phyloP scores from a whole-genome alignment of 208 protist genomes.

The Wallacemonas sp. region DNA sequence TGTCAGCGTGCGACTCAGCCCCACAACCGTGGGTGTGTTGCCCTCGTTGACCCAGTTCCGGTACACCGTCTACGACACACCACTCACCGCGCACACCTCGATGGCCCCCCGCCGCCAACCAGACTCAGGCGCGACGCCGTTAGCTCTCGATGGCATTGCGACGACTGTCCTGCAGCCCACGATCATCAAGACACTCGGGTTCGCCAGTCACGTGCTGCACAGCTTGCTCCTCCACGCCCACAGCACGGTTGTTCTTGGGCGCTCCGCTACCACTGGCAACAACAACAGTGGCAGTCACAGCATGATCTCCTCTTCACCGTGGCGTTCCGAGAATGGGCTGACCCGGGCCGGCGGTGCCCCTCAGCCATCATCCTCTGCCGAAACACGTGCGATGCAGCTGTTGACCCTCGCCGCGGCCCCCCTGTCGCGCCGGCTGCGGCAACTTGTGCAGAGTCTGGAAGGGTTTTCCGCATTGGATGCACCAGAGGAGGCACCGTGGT shows the following conservation, averaged over 20 bases:
- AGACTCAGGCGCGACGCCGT: not conserved
- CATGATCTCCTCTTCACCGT: not conserved
- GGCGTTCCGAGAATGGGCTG: not conserved
- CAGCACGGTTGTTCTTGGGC: not conserved
- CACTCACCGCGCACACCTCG: not conserved
- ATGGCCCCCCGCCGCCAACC: not conserved
- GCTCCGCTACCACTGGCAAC: not conserved
- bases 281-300: not conserved
- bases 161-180: too few relatives aligned
- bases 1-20: not conserved
- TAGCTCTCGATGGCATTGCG: too few relatives aligned
- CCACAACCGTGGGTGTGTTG: not conserved
- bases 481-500: not conserved
- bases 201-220: constrained; percentile 40
- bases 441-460: constrained; percentile 33
- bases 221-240: constrained; percentile 32
- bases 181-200: constrained; percentile 31
- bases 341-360: not conserved
- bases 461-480: constrained; percentile 4
- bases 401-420: constrained; percentile 23
- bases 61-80: not conserved
- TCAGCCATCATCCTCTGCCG: not conserved
- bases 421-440: constrained; percentile 30
- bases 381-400: not conserved
- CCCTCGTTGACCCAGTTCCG: not conserved